Conservation (phyloP, 331 rosid genomes). For the Rhamnella rubrinervis region DNA sequence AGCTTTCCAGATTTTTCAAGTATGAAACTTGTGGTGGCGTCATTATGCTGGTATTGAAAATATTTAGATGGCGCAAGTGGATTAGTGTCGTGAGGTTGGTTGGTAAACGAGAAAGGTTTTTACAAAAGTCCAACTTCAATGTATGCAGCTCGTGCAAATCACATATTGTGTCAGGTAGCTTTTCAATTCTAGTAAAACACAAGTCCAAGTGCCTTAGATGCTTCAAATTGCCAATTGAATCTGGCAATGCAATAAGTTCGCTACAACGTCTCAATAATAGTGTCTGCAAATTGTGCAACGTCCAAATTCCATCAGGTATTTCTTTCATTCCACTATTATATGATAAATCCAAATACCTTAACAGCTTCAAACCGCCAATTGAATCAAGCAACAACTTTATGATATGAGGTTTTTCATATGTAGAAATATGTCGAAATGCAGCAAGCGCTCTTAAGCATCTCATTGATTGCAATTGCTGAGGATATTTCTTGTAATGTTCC, state of each 20-base stretch:
- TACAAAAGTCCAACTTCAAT: background rate
- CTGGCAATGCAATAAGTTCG: background rate
- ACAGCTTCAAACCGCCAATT: background rate
- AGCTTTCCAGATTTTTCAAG: background rate
- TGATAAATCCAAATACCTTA: conserved; percentile 3
- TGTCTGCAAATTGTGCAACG: background rate
- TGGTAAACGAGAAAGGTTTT: background rate
- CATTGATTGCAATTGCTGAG: background rate
- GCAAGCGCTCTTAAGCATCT: conserved; percentile 2
- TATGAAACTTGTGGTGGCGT: conserved; percentile 4
- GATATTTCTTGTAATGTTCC: too few species aligned
- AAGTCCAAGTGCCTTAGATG: too few species aligned
- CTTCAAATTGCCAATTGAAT: too few species aligned
- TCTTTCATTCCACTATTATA: background rate
- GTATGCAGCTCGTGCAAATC: conserved; percentile 5
- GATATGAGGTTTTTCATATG: background rate
- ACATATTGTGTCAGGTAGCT: background rate
- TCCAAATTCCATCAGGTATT: background rate
- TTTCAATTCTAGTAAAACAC: too few species aligned
- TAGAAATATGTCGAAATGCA: background rate
- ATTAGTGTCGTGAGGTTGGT: background rate
- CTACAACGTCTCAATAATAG: background rate
- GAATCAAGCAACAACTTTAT: background rate
- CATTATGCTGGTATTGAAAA: accelerated
- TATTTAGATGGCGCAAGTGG: conserved; percentile 13